Percentiles rank a stretch among this genome's conserved stretches.
These are phyloP conservation scores for Termitomyces sp. DNA, from an alignment of 768 basidiomycete genomes.

Conservation along the genomic window DNA sequence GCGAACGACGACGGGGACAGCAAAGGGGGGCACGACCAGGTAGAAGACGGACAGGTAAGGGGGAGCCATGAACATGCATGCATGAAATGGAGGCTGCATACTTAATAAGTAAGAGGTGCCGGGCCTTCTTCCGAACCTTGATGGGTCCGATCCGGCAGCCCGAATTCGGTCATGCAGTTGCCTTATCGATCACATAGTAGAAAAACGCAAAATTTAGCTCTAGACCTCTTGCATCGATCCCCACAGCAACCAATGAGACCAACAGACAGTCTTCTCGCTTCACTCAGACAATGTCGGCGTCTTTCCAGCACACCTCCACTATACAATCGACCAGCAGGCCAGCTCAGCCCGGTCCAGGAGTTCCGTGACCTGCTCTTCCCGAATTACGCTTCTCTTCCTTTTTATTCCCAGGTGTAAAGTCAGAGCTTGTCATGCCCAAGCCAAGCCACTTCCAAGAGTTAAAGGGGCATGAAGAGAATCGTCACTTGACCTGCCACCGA, in stretches of 20 bases:
- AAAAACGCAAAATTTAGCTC: neutral
- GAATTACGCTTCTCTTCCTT: neutral
- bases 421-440: neutral
- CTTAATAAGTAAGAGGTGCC: neutral
- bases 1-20: conserved; percentile 4
- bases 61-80: conserved; percentile 1
- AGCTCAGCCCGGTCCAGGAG: neutral
- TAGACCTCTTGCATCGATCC: neutral
- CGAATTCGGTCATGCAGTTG: neutral
- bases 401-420: neutral
- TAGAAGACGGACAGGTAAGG: conserved; percentile 3
- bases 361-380: neutral
- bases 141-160: neutral
- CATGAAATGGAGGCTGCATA: neutral
- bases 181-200: neutral
- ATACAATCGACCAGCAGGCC: neutral
- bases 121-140: neutral
- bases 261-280: neutral
- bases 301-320: too few species aligned
- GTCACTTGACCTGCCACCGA: neutral
- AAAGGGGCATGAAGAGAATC: neutral
- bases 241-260: neutral
- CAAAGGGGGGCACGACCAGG: neutral
- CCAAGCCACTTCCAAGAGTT: neutral
- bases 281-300: neutral